Percentiles rank a stretch among this genome's conserved stretches.
These are phyloP conservation scores for Pleodorina starrii DNA, from an alignment of 139 green algal species.

Conservation along the genomic window DNA sequence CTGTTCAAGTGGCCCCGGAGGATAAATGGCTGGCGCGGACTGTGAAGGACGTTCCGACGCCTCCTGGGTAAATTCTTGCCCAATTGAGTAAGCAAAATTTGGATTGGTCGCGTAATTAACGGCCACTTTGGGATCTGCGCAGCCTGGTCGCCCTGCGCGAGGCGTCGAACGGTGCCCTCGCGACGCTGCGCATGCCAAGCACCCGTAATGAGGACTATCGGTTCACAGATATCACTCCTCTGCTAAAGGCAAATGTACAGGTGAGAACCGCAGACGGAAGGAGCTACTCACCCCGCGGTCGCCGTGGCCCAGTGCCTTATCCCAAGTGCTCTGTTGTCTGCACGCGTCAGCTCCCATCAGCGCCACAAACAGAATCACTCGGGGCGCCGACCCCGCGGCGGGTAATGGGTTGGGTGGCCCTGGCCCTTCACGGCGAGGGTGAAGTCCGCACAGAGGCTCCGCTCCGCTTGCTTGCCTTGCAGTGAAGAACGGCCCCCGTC, in stretches of 20 bases:
- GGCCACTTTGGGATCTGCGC: neutral
- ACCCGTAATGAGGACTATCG: slow-evolving; percentile 88
- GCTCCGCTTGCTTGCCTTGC: too few species aligned
- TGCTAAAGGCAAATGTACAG: slow-evolving; percentile 62
- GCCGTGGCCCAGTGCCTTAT: too few species aligned
- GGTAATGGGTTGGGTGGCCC: too few species aligned
- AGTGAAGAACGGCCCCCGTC: too few species aligned
- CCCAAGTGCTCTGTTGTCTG: too few species aligned
- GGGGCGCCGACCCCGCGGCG: too few species aligned
- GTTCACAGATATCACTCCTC: slow-evolving; percentile 84
- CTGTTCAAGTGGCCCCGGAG: slow-evolving; percentile 3
- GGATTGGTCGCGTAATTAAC: neutral
- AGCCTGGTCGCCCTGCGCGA: slow-evolving; percentile 17
- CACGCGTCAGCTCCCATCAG: too few species aligned
- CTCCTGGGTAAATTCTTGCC: neutral
- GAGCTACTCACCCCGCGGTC: too few species aligned
- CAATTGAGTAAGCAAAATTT: neutral
- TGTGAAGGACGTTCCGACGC: slow-evolving; percentile 22
- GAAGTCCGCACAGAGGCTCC: too few species aligned
- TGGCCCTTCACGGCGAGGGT: too few species aligned
- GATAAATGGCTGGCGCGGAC: slow-evolving; percentile 45
- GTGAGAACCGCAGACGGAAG: slow-evolving; percentile 18
- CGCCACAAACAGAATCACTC: too few species aligned
- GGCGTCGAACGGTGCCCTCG: slow-evolving; percentile 54
- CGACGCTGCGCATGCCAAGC: slow-evolving; percentile 82